Conservation (phyloP, 768 basidiomycete species). For the Tephrocybe sp. region DNA sequence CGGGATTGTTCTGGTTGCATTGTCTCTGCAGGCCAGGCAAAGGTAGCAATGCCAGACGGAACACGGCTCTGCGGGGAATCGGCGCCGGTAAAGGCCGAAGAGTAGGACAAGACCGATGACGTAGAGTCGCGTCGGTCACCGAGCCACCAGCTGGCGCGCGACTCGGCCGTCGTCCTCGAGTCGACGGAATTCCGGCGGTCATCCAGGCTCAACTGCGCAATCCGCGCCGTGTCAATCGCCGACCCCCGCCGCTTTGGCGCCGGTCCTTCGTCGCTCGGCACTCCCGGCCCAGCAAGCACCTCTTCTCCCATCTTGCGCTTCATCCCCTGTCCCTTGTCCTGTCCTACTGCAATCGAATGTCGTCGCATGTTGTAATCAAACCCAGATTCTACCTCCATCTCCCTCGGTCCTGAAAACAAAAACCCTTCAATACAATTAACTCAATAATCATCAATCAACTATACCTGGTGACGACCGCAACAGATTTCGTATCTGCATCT, state of each 20-base stretch:
- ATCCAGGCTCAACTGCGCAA: constrained; percentile 72
- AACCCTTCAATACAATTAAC: too few relatives aligned
- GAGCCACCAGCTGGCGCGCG: constrained; percentile 42
- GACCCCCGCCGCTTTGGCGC: constrained; percentile 84
- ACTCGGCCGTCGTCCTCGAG: constrained; percentile 24
- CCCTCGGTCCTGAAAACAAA: constrained; percentile 26
- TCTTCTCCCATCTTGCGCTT: constrained; percentile 82
- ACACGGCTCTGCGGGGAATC: constrained; percentile 65
- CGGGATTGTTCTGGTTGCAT: constrained; percentile 30
- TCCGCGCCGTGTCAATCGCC: constrained; percentile 71
- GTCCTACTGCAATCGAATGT: constrained; percentile 67
- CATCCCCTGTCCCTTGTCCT: constrained; percentile 47
- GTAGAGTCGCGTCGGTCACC: constrained; percentile 73
- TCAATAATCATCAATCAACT: too few relatives aligned
- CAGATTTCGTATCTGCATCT: constrained; percentile 55
- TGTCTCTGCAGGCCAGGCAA: constrained; percentile 66
- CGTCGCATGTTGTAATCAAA: constrained; percentile 72
- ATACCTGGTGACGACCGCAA: constrained; percentile 58
- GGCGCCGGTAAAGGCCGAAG: constrained; percentile 54
- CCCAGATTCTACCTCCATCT: constrained; percentile 37
- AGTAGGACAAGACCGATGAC: constrained; percentile 64
- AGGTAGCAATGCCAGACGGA: constrained; percentile 62
- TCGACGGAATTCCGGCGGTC: constrained; percentile 80
- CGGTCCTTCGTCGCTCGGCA: constrained; percentile 65
- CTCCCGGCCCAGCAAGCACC: constrained; percentile 62